Base-by-base conservation (phyloP, 352 stramenopile species). In the Pythium volutum region DNA sequence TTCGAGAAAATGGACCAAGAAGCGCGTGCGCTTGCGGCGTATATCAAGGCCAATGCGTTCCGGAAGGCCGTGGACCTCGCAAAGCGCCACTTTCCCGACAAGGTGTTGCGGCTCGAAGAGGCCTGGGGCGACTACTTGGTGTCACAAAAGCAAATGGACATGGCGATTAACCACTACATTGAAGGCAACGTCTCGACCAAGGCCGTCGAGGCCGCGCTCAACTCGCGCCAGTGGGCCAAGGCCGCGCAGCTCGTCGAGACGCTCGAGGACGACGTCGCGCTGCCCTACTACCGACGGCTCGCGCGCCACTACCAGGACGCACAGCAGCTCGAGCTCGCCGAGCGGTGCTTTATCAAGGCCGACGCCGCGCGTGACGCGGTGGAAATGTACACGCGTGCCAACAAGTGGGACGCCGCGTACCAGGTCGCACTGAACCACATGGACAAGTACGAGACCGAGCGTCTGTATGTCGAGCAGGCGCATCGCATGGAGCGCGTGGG, bases 101-200 rank as follows among this genome's bases (percentile, higher is more conserved):
- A 97, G 59, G 82, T 95, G 16, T 75, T 98, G 55, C 82, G 83
- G 8, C 75, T 98, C 2, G 89, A 98, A 60, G 88, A 97, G 54
- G 79, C 72, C 16, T 98, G 95, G 95, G 94, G 94, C 36, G 93
- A 98, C 67, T 98, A 93, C 66, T 72, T 98, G 5, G 85, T 98
- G 25, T 86, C 74, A 16, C 83, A 96, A 55, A 97, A 97, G 75
- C 90, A 98, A 74, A 91, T 97, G 71, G 95, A 98, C 65, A 97
- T 97, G 87, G 95, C 95, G 18, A 98, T 98, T 67, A 97, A 97
- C 70, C 93, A 98, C 70, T 98, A 97, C 74, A 98, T 98, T 38
- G 93, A 98, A 74, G 93, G 91, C 1, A 96, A 97, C 48, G 88
- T 93, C 4, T 78, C 88, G 25, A 93, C 75, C 18, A 98, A 98